These are phyloP conservation scores for Metschnikowia kunwiensis DNA, from an alignment of 805 yeast species.

Conservation along the genomic window DNA sequence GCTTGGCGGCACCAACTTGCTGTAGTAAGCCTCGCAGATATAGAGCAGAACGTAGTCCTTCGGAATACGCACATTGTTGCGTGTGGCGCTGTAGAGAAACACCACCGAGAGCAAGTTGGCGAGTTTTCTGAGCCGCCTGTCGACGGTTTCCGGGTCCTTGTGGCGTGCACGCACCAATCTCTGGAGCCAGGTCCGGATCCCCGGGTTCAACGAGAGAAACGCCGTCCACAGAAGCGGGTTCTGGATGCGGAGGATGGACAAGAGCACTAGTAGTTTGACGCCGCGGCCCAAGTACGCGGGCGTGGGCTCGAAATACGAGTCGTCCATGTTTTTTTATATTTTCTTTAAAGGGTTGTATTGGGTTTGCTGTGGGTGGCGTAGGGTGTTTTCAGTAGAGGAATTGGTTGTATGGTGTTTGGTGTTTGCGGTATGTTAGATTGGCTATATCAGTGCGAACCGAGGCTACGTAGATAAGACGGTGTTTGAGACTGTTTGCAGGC, in stretches of 20 bases:
- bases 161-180: not conserved
- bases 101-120: conserved; percentile 26
- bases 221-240: conserved; percentile 29
- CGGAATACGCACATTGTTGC: conserved; percentile 28
- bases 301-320: conserved; percentile 12
- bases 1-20: conserved; percentile 34
- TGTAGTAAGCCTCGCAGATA: conserved; percentile 30
- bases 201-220: conserved; percentile 33
- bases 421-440: too few species aligned
- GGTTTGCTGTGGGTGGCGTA: not conserved
- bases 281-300: conserved; percentile 17
- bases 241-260: conserved; percentile 24
- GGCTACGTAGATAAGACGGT: too few species aligned
- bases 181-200: conserved; percentile 18
- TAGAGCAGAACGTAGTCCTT: conserved; percentile 38
- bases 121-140: conserved; percentile 17
- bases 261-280: conserved; percentile 27
- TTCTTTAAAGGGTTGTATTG: too few species aligned
- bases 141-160: conserved; percentile 14
- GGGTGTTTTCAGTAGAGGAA: too few species aligned
- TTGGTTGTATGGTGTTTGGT: too few species aligned
- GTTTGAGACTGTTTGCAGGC: too few species aligned
- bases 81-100: conserved; percentile 28
- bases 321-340: conserved; percentile 13
- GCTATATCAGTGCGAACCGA: too few species aligned